These are phyloP conservation scores for Penicillium hesseltinei DNA, from an alignment of 2,329 filamentous ascomycete genomes.

Conservation along the genomic window DNA sequence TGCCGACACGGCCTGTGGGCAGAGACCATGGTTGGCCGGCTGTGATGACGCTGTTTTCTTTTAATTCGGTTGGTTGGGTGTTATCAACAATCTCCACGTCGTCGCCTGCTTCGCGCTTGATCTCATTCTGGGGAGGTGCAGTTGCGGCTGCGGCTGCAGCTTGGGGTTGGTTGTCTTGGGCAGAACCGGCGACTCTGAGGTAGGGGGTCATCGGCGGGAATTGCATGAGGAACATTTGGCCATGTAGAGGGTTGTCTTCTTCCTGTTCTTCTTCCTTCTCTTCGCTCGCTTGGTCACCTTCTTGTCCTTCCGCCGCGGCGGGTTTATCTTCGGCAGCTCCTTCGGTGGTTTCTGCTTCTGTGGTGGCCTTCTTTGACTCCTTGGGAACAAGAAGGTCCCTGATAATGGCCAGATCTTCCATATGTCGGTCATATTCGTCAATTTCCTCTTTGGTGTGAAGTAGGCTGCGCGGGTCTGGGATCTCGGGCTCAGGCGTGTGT, in stretches of 20 bases:
- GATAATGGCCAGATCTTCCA: conserved; percentile 40
- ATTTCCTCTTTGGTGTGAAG: conserved; percentile 44
- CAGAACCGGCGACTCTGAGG: conserved; percentile 43
- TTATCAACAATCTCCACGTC: conserved; percentile 30
- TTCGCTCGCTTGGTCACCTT: conserved; percentile 14
- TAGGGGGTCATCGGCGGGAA: conserved; percentile 63
- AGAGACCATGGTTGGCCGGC: conserved; percentile 45
- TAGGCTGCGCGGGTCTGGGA: conserved; percentile 28
- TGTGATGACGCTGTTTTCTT: conserved; percentile 34
- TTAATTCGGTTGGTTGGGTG: conserved; percentile 14
- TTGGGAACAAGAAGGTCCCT: conserved; percentile 37
- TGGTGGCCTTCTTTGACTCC: conserved; percentile 20
- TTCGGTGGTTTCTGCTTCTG: conserved; percentile 8
- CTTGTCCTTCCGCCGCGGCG: conserved; percentile 14
- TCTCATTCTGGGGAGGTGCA: conserved; percentile 14
- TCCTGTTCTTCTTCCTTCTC: conserved; percentile 20
- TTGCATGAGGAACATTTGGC: conserved; percentile 63
- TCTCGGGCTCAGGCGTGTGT: conserved; percentile 25
- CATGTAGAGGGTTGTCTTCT: conserved; percentile 42
- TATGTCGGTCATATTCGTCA: conserved; percentile 43
- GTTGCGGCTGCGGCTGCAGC: neutral
- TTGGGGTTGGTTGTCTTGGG: neutral
- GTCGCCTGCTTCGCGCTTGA: conserved; percentile 34
- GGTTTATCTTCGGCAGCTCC: conserved; percentile 13
- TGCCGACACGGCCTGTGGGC: conserved; percentile 57